These are phyloP conservation scores for Ogataea glucozyma DNA, from an alignment of 805 yeast species.

Conservation along the genomic window DNA sequence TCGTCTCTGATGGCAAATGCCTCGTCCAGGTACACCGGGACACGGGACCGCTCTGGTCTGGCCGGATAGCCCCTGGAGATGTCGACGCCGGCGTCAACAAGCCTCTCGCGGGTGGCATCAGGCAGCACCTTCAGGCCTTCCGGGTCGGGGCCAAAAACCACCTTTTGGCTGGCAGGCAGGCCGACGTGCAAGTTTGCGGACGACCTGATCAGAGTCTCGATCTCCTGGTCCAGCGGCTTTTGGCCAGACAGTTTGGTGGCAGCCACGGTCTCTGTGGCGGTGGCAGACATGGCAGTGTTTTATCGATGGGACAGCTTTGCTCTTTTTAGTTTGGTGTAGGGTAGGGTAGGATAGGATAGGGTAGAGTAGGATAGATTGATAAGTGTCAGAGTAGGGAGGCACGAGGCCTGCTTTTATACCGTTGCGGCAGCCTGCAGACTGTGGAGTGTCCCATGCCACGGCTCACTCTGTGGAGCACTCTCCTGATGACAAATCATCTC, in stretches of 20 bases:
- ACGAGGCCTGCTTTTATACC: too few relatives aligned
- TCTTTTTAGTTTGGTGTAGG: neutral
- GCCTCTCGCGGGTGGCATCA: slow-evolving; percentile 30
- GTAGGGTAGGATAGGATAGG: too few relatives aligned
- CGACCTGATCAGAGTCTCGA: slow-evolving; percentile 20
- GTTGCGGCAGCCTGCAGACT: too few relatives aligned
- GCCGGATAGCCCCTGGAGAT: slow-evolving; percentile 40
- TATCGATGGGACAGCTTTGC: neutral
- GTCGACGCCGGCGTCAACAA: slow-evolving; percentile 39
- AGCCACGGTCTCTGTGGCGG: neutral
- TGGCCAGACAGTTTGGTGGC: slow-evolving; percentile 7
- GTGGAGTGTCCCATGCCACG: too few relatives aligned
- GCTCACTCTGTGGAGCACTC: too few relatives aligned
- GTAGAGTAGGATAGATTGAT: too few relatives aligned
- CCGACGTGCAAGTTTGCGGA: slow-evolving; percentile 12
- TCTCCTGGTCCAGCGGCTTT: slow-evolving; percentile 18
- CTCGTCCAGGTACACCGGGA: slow-evolving; percentile 42
- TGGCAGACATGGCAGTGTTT: neutral
- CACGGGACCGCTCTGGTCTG: slow-evolving; percentile 16
- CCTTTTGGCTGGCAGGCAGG: neutral
- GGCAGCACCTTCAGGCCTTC: slow-evolving; percentile 31
- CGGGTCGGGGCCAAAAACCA: slow-evolving; percentile 16
- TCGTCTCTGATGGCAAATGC: slow-evolving; percentile 38
- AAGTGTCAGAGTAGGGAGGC: too few relatives aligned
- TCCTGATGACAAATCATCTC: too few relatives aligned